phyloP scores from a whole-genome alignment of 176 grass and related monocot genomes.

The Eragrostis curvula region DNA sequence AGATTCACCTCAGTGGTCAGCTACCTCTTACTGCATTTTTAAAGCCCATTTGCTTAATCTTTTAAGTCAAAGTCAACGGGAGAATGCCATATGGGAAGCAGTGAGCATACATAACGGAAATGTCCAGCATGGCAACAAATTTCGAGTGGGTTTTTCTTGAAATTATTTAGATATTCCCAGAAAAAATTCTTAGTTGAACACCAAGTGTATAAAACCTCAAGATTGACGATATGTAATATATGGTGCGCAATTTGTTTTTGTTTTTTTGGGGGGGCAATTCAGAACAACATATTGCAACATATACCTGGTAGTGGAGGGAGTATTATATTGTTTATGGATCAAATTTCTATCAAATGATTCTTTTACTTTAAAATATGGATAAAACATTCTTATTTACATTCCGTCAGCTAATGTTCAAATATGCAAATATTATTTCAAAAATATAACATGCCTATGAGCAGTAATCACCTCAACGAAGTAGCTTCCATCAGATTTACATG shows the following conservation, averaged over 20 bases:
- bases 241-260: too few species aligned
- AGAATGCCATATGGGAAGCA: background rate
- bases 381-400: background rate
- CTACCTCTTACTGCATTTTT: background rate
- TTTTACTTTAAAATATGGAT: background rate
- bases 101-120: background rate
- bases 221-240: background rate
- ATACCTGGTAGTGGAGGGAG: background rate
- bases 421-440: constrained; percentile 13
- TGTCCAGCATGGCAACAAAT: background rate
- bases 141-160: constrained; percentile 2
- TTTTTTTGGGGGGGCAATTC: too few species aligned
- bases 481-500: constrained; percentile 73
- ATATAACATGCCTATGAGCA: background rate
- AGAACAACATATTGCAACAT: too few species aligned
- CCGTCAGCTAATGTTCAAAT: constrained; percentile 12
- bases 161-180: background rate
- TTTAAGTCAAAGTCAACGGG: background rate
- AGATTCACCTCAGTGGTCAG: background rate
- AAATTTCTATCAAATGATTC: background rate
- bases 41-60: constrained; percentile 15
- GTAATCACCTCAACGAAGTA: constrained; percentile 81
- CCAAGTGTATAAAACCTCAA: background rate
- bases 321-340: background rate
- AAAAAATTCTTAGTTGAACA: background rate